Conservation (phyloP, 768 basidiomycete genomes). For the Rhodocollybia butyracea region DNA sequence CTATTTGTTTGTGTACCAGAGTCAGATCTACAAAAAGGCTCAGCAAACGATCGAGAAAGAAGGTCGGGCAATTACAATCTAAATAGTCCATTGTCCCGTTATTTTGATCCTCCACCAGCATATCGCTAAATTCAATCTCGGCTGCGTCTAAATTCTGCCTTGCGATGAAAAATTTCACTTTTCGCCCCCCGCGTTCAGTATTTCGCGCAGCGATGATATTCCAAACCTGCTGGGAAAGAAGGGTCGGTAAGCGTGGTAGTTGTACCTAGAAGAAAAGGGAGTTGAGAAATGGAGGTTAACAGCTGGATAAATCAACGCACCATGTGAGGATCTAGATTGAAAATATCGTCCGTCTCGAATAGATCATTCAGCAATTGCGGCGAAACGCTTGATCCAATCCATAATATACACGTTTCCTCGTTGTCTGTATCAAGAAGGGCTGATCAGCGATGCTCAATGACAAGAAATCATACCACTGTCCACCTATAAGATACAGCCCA, state of each 20-base stretch:
- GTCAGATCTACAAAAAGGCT: conserved; percentile 36
- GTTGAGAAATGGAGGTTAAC: conserved; percentile 7
- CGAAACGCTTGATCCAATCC: conserved; percentile 83
- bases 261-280: conserved; percentile 44
- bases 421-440: conserved; percentile 56
- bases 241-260: conserved; percentile 69
- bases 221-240: conserved; percentile 78
- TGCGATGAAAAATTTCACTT: conserved; percentile 66
- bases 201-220: conserved; percentile 78
- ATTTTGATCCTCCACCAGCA: conserved; percentile 96
- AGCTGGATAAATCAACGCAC: conserved; percentile 38
- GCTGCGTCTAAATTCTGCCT: conserved; percentile 90
- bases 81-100: conserved; percentile 92
- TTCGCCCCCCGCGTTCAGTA: conserved; percentile 47
- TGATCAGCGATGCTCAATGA: background rate
- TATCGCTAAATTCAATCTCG: conserved; percentile 95
- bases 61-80: conserved; percentile 69
- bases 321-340: conserved; percentile 62
- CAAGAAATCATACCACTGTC: conserved; percentile 9
- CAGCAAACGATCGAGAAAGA: conserved; percentile 5
- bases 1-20: conserved; percentile 47
- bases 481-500: conserved; percentile 93
- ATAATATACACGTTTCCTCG: conserved; percentile 82
- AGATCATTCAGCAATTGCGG: conserved; percentile 82
- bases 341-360: conserved; percentile 79